These are phyloP conservation scores for Sporisorium sorghi DNA, from an alignment of 1,284 basidiomycete genomes.

Conservation along the genomic window DNA sequence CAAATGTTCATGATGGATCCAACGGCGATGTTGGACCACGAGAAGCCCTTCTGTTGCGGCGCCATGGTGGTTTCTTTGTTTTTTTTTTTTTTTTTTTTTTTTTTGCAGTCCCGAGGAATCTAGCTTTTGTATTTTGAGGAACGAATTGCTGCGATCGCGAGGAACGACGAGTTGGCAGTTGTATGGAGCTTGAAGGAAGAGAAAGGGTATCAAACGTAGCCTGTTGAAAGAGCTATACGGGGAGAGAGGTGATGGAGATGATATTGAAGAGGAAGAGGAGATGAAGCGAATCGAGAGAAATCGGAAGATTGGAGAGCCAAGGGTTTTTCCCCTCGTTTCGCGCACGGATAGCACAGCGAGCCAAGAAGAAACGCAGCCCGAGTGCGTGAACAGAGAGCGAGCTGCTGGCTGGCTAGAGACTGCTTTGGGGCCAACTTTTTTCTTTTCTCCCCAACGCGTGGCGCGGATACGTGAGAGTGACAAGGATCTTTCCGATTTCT, in stretches of 20 bases:
- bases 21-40: constrained; percentile 99
- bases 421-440: constrained; percentile 3
- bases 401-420: not conserved
- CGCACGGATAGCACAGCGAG: constrained; percentile 11
- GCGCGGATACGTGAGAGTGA: not conserved
- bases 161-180: not conserved
- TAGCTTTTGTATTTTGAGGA: too few species aligned
- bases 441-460: not conserved
- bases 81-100: too few species aligned
- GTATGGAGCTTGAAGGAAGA: not conserved
- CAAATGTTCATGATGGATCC: constrained; percentile 81
- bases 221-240: constrained; percentile 2
- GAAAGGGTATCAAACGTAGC: not conserved
- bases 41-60: constrained; percentile 81
- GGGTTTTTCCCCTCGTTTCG: not conserved
- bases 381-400: not conserved
- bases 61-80: too few species aligned
- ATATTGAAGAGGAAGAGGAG: not conserved
- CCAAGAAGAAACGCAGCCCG: constrained; percentile 2
- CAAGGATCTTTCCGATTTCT: not conserved
- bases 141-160: not conserved
- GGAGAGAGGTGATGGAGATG: not conserved
- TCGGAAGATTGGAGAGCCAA: not conserved
- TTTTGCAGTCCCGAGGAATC: too few species aligned
- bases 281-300: not conserved